Base-by-base conservation (phyloP, 148 eudicot genomes). In the Rhododendron molle region DNA sequence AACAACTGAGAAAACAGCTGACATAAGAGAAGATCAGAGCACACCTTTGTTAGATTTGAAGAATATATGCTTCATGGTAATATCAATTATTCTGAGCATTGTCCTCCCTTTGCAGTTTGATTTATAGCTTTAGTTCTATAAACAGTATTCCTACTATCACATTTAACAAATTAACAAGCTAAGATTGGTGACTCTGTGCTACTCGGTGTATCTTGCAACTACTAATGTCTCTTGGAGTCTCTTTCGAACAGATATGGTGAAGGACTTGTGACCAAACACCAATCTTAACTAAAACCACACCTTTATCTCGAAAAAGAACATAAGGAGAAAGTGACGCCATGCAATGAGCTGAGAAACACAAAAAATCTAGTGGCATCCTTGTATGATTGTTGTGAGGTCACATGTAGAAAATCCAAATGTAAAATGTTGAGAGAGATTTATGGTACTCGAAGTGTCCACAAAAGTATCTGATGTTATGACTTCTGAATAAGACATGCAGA, bases 31-130 rank as follows among this genome's bases (percentile, higher is more conserved):
- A 88, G 89, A 88, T 86, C 87, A 74, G 47, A 85, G 88, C 86
- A 91, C 89, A 20, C 91, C 91, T 72, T 83, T 91, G 83, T 88
- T 91, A 76, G 91, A 91, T 81, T 84, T 91, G 90, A 90, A 87
- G 85, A 91, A 91, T 80, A 91, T 91, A 49, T 91, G 93, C 81
- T 90, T 89, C 89, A 88, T 91, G 93, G 93, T 90, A 90, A 74
- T 78, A 87, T 62, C 73, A 23, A 58, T 52, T 30, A 58, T 50
- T 47, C 34, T 78, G 78, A 14, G 10, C 44, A 74, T 21, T 32
- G 5, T 82, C 56, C 28, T 9, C 1, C 18, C 5, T 56, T 58
- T 72, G 52, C 32, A 50, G 20, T 76, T 60, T 78, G 50, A 83
- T 16, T 23, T 76, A 36, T 83, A 82, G 11, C 28, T 82, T 58